Conservation (phyloP, 805 yeast species). For the Kockiozyma suomiensis region DNA sequence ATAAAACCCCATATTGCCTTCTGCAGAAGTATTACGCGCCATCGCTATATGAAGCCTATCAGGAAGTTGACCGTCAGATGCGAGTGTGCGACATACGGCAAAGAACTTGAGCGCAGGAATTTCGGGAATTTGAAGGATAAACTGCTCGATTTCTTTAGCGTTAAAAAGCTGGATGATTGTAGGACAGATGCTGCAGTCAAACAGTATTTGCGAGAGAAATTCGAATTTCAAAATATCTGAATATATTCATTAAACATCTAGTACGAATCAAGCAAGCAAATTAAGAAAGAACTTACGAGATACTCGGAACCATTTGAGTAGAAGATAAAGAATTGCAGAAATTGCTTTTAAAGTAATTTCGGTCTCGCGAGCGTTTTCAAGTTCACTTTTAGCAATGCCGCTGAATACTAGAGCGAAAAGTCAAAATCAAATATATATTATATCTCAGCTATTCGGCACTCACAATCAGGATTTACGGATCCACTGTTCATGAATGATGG, state of each 20-base stretch:
- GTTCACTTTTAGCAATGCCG: constrained; percentile 14
- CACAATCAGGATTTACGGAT: not conserved
- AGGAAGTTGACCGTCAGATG: constrained; percentile 21
- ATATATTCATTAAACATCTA: not conserved
- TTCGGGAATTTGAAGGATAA: constrained; percentile 34
- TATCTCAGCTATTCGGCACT: no score
- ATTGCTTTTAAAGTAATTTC: constrained; percentile 65
- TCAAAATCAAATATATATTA: no score
- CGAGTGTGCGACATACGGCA: constrained; percentile 33
- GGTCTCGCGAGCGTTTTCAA: constrained; percentile 49
- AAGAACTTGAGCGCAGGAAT: constrained; percentile 35
- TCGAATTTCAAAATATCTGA: constrained; percentile 70
- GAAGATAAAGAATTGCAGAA: constrained; percentile 53
- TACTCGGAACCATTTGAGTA: constrained; percentile 76
- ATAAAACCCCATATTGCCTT: no score
- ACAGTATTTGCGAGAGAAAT: constrained; percentile 67
- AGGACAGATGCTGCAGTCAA: constrained; percentile 54
- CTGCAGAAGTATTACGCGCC: not conserved
- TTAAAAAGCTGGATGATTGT: constrained; percentile 29
- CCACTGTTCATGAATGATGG: not conserved
- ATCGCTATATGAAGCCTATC: constrained; percentile 13
- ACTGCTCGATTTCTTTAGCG: constrained; percentile 26
- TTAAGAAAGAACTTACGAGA: constrained; percentile 48
- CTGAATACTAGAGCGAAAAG: no score
- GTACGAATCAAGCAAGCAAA: not conserved